A percentile compares a stretch with the other conserved stretches of the same genome.
phyloP scores from a whole-genome alignment of 1,284 basidiomycete genomes.

The Mycena citricolor region DNA sequence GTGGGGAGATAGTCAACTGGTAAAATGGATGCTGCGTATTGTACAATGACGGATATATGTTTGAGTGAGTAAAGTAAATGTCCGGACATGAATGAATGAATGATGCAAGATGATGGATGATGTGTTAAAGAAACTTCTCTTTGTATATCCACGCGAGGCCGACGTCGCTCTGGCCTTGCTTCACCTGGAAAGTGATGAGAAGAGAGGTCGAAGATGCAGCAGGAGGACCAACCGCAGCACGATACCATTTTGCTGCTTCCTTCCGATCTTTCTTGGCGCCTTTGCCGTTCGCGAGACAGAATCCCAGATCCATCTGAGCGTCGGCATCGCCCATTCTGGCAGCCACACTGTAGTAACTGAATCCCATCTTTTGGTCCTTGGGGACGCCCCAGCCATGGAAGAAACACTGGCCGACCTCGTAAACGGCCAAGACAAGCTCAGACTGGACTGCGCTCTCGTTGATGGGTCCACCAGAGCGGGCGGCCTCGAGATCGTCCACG shows the following conservation, averaged over 20 bases:
- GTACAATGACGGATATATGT: too few species aligned
- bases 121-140: constrained; percentile 57
- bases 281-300: constrained; percentile 81
- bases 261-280: constrained; percentile 88
- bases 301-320: constrained; percentile 82
- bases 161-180: constrained; percentile 77
- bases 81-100: too few species aligned
- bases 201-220: background rate
- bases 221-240: constrained; percentile 62
- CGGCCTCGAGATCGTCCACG: constrained; percentile 69
- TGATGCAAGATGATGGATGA: too few species aligned
- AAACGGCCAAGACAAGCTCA: constrained; percentile 84
- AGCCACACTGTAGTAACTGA: constrained; percentile 82
- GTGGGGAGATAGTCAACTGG: too few species aligned
- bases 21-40: too few species aligned
- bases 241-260: constrained; percentile 85
- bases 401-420: constrained; percentile 90
- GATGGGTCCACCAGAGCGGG: too few species aligned
- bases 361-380: constrained; percentile 84
- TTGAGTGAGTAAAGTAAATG: too few species aligned
- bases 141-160: constrained; percentile 88
- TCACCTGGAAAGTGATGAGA: constrained; percentile 44
- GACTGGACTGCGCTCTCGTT: constrained; percentile 48
- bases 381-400: constrained; percentile 86
- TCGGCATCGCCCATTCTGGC: constrained; percentile 83